Evolutionary conservation across 768 basidiomycete genomes (phyloP).

Genomic region (Leccinum olivaceopallidum): DNA sequence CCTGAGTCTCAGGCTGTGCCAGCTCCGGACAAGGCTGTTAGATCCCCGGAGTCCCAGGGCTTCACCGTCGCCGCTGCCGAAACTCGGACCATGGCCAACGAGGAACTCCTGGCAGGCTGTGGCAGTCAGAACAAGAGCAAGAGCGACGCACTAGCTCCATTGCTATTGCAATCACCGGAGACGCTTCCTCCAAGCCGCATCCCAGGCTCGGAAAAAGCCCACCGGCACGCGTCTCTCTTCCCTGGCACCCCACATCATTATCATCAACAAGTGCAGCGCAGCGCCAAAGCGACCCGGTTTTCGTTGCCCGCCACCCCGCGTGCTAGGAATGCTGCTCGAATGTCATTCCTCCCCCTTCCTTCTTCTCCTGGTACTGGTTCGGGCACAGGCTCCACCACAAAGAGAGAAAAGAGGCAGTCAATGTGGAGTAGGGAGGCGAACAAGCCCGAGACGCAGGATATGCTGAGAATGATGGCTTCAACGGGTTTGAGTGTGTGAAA

Average conservation of each 20-base stretch:
- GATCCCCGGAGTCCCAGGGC: not conserved
- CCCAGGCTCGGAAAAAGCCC: not conserved
- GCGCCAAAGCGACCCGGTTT: constrained; percentile 12
- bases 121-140: not conserved
- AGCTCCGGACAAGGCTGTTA: not conserved
- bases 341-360: not conserved
- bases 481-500: not conserved
- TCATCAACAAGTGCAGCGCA: constrained; percentile 8
- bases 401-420: constrained; percentile 18
- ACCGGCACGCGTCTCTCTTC: constrained; percentile 15
- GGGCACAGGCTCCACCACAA: not conserved
- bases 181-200: not conserved
- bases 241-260: not conserved
- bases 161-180: not conserved
- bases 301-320: constrained; percentile 17
- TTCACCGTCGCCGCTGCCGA: not conserved
- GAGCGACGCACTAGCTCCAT: not conserved
- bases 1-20: not conserved
- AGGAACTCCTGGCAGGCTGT: not conserved
- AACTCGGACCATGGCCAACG: not conserved
- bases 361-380: not conserved
- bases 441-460: constrained; percentile 25
- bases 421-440: constrained; percentile 20
- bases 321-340: not conserved
- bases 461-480: constrained; percentile 15